phyloP scores from a whole-genome alignment of 108 stramenopile genomes.

The Skeletonema potamos region DNA sequence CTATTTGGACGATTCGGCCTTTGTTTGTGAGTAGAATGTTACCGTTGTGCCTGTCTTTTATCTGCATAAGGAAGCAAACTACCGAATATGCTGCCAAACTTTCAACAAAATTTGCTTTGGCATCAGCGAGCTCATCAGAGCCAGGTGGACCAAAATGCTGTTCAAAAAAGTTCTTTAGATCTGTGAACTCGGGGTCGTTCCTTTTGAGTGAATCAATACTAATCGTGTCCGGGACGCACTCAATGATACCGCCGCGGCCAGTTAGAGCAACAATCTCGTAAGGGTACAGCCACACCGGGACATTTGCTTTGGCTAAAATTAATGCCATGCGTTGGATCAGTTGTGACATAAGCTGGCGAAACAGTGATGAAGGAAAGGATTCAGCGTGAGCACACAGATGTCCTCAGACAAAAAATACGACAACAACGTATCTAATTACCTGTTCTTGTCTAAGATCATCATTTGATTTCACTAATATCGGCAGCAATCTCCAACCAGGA shows the following conservation, averaged over 20 bases:
- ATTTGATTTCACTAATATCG: slow-evolving; percentile 95
- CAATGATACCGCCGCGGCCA: slow-evolving; percentile 90
- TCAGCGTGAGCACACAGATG: neutral
- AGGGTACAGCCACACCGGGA: slow-evolving; percentile 91
- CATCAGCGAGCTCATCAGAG: slow-evolving; percentile 59
- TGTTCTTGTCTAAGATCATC: slow-evolving; percentile 97
- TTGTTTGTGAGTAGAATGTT: slow-evolving; percentile 94
- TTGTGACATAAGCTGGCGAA: slow-evolving; percentile 77
- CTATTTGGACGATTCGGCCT: slow-evolving; percentile 95
- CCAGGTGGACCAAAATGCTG: slow-evolving; percentile 75
- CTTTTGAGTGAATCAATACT: slow-evolving; percentile 89
- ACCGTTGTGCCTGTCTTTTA: slow-evolving; percentile 97
- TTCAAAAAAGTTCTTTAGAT: slow-evolving; percentile 84
- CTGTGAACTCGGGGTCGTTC: slow-evolving; percentile 80
- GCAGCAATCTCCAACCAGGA: slow-evolving; percentile 91
- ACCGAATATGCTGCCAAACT: slow-evolving; percentile 94
- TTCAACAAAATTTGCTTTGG: slow-evolving; percentile 91
- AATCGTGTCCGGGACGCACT: slow-evolving; percentile 95
- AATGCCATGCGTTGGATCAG: slow-evolving; percentile 86
- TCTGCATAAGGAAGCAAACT: slow-evolving; percentile 93
- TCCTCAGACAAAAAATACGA: neutral
- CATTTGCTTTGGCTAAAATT: slow-evolving; percentile 84
- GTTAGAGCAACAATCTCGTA: slow-evolving; percentile 96
- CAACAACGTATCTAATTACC: neutral
- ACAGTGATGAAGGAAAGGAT: neutral